Percentiles rank a stretch among this genome's conserved stretches.
phyloP scores from a whole-genome alignment of 208 protist genomes.

The Trypanosoma theileri region DNA sequence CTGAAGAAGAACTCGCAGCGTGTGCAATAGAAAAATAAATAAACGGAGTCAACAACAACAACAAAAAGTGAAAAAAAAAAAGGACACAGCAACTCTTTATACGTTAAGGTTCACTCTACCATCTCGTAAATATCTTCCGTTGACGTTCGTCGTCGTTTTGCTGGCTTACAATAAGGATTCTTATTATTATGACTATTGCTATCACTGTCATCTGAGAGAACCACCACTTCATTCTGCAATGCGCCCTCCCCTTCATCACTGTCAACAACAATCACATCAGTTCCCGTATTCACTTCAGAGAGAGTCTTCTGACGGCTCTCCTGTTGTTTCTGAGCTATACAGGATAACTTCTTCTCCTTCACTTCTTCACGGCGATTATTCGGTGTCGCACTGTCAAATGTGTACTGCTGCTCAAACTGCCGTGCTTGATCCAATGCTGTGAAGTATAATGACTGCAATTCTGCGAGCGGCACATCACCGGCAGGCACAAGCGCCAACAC shows the following conservation, averaged over 20 bases:
- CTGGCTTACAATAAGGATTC: neutral
- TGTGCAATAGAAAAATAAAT: no score
- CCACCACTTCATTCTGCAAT: constrained; percentile 3
- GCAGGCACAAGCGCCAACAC: constrained; percentile 24
- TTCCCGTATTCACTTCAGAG: neutral
- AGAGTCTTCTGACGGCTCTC: neutral
- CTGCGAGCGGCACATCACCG: constrained; percentile 5
- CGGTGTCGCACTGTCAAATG: neutral
- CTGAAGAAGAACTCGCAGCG: no score
- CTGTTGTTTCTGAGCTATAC: neutral
- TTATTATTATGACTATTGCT: neutral
- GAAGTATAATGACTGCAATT: constrained; percentile 37
- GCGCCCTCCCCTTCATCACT: constrained; percentile 6
- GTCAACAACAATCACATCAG: constrained; percentile 25
- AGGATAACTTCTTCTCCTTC: neutral
- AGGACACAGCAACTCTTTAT: neutral
- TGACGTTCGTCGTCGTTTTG: constrained; percentile 2
- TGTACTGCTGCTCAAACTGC: constrained; percentile 26
- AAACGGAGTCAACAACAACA: neutral
- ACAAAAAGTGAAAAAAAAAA: constrained; percentile 2
- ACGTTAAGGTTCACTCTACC: constrained; percentile 12
- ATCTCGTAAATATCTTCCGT: constrained; percentile 6
- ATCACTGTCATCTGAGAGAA: constrained; percentile 8
- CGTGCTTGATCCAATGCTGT: constrained; percentile 44
- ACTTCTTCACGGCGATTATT: neutral